phyloP scores from a whole-genome alignment of 495 filamentous ascomycete species.

The Penicillium turbatum region DNA sequence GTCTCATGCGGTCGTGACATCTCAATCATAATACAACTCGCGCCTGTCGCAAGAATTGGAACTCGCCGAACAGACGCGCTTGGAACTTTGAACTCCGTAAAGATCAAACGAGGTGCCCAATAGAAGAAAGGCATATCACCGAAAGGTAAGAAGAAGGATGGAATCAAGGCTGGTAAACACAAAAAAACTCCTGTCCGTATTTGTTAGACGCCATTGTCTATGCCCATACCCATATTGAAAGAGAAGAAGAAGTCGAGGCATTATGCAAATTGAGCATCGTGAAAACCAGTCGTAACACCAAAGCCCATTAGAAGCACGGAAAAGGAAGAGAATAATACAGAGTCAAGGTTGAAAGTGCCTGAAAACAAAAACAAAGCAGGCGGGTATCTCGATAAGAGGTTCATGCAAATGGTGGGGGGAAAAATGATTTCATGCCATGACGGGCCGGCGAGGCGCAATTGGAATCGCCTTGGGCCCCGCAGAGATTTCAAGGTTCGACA shows the following conservation, averaged over 20 bases:
- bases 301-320: constrained; percentile 7
- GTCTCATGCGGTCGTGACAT: constrained; percentile 19
- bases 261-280: constrained; percentile 4
- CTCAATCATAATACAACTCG: constrained; percentile 5
- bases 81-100: constrained; percentile 1
- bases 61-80: constrained; percentile 1
- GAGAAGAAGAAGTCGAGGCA: constrained; percentile 13
- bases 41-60: background rate
- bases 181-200: constrained; percentile 33
- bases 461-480: constrained; percentile 42
- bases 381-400: constrained; percentile 21
- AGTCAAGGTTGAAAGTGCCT: constrained; percentile 14
- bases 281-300: background rate
- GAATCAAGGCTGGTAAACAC: constrained; percentile 12
- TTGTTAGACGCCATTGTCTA: constrained; percentile 41
- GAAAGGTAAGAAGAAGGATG: background rate
- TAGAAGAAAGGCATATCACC: constrained; percentile 14
- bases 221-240: constrained; percentile 25
- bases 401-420: constrained; percentile 15
- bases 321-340: constrained; percentile 14
- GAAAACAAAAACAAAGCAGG: constrained; percentile 13
- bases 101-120: constrained; percentile 15
- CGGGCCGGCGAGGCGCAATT: constrained; percentile 37
- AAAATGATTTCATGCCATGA: constrained; percentile 32
- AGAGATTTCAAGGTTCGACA: constrained; percentile 38